Evolutionary conservation across 164 flowering plant genomes (phyloP).

Genomic region (Sextonia rubra): DNA sequence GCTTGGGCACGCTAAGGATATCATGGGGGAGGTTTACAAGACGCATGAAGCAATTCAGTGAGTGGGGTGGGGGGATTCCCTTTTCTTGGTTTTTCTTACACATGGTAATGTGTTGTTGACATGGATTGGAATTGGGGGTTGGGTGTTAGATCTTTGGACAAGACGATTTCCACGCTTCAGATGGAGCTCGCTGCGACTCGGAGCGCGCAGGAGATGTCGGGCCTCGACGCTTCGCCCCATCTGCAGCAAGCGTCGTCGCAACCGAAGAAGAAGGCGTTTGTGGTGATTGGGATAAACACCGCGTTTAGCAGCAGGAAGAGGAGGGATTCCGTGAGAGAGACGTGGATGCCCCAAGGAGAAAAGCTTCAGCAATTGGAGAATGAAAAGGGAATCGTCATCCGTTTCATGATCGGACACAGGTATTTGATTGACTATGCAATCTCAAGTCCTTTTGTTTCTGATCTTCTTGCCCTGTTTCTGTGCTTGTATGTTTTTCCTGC

Average conservation of each 20-base stretch:
- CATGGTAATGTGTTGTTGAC: background rate
- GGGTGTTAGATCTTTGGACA: constrained; percentile 60
- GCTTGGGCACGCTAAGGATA: constrained; percentile 29
- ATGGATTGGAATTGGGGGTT: constrained; percentile 5
- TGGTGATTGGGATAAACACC: constrained; percentile 93
- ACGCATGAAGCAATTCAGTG: constrained; percentile 87
- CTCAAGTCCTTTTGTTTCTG: background rate
- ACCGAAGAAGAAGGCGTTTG: constrained; percentile 60
- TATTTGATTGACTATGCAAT: constrained; percentile 12
- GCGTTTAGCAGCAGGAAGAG: constrained; percentile 83
- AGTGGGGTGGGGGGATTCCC: constrained; percentile 31
- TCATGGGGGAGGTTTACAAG: constrained; percentile 64
- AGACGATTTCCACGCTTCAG: constrained; percentile 69
- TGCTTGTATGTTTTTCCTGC: background rate
- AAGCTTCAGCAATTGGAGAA: constrained; percentile 64
- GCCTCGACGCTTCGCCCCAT: constrained; percentile 20
- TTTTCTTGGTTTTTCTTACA: constrained; percentile 2
- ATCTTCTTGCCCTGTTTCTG: background rate
- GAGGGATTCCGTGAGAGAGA: constrained; percentile 55
- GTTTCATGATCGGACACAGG: constrained; percentile 99
- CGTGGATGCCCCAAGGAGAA: constrained; percentile 82
- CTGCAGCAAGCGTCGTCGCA: constrained; percentile 15
- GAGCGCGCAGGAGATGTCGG: constrained; percentile 40
- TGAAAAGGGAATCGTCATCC: constrained; percentile 88
- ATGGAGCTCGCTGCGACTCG: constrained; percentile 73